These are phyloP conservation scores for Elaeis guineensis DNA, from an alignment of 176 grass and related monocot genomes.

Conservation along the genomic window DNA sequence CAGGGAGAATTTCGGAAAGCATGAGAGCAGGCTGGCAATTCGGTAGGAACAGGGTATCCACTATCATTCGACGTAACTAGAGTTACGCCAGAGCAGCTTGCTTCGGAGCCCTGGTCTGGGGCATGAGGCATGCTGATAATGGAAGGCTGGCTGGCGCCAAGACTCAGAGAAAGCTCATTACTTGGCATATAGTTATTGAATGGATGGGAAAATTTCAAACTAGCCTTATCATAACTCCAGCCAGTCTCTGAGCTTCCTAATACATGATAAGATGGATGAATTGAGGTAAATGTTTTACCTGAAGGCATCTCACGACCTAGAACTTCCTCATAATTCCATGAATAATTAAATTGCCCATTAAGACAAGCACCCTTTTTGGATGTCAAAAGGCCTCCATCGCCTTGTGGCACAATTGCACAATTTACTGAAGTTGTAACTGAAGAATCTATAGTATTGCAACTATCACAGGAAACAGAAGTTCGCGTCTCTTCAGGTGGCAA, in stretches of 20 bases:
- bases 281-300: conserved; percentile 3
- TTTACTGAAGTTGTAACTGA: neutral
- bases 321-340: conserved; percentile 20
- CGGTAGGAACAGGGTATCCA: neutral
- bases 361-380: conserved; percentile 5
- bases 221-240: conserved; percentile 2
- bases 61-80: conserved; percentile 18
- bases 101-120: conserved; percentile 43
- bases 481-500: conserved; percentile 20
- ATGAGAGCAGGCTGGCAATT: conserved; percentile 5
- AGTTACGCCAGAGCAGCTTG: conserved; percentile 48
- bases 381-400: conserved; percentile 15
- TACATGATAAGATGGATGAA: conserved; percentile 18
- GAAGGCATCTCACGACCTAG: neutral
- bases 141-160: conserved; percentile 29
- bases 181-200: conserved; percentile 15
- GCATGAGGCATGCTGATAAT: conserved; percentile 18
- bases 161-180: conserved; percentile 57
- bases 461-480: conserved; percentile 13
- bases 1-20: neutral
- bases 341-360: neutral
- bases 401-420: conserved; percentile 8
- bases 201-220: conserved; percentile 19
- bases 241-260: conserved; percentile 17
- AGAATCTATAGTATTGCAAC: conserved; percentile 23